Percentiles rank a stretch among this genome's conserved stretches.
These are phyloP conservation scores for Tetrapisispora nanseiensis DNA, from an alignment of 805 yeast species.

Conservation along the genomic window DNA sequence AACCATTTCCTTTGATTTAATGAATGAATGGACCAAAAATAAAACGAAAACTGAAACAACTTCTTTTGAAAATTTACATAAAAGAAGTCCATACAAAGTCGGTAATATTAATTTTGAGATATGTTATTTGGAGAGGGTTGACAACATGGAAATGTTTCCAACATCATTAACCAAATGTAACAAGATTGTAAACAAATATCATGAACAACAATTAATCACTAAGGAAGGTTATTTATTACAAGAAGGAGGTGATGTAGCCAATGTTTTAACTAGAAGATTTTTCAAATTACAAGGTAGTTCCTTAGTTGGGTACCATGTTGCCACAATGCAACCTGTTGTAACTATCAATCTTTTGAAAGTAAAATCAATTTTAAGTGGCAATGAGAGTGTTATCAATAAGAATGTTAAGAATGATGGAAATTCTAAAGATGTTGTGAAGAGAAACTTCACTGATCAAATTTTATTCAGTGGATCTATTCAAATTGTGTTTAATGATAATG, in stretches of 20 bases:
- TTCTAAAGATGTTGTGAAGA: conserved; percentile 17
- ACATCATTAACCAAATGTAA: conserved; percentile 52
- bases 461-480: conserved; percentile 67
- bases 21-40: conserved; percentile 69
- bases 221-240: conserved; percentile 72
- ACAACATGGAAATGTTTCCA: conserved; percentile 55
- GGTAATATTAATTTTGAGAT: conserved; percentile 61
- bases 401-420: conserved; percentile 9
- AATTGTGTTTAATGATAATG: conserved; percentile 67
- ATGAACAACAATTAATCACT: conserved; percentile 26
- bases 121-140: conserved; percentile 58
- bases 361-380: conserved; percentile 31
- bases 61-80: background rate
- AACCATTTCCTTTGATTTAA: conserved; percentile 8
- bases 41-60: background rate
- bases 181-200: conserved; percentile 33
- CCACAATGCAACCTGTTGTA: conserved; percentile 58
- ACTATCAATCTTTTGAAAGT: conserved; percentile 68
- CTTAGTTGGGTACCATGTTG: conserved; percentile 68
- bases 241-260: conserved; percentile 82
- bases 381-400: conserved; percentile 12
- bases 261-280: conserved; percentile 51
- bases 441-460: conserved; percentile 66
- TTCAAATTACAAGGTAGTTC: conserved; percentile 65
- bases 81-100: conserved; percentile 37